These are phyloP conservation scores for Lathyrus tuberosus DNA, from an alignment of 306 rosid species.

Conservation along the genomic window DNA sequence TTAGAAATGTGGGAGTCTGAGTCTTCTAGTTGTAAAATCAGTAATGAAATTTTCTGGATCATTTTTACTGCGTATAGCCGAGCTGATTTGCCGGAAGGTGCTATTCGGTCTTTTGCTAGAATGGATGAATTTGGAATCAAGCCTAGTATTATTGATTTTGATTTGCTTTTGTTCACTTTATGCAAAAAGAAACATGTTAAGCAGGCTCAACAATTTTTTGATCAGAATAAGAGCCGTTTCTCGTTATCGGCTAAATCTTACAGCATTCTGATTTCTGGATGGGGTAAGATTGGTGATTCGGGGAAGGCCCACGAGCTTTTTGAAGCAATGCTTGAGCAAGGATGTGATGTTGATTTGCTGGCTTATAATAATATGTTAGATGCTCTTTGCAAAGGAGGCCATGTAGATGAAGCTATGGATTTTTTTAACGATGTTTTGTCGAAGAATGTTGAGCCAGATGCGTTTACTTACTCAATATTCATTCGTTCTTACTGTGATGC, in stretches of 20 bases:
- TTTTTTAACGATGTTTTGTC: constrained; percentile 56
- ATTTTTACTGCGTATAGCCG: constrained; percentile 68
- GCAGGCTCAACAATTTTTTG: constrained; percentile 73
- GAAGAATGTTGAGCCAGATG: constrained; percentile 64
- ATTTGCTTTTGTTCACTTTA: constrained; percentile 61
- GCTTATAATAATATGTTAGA: constrained; percentile 71
- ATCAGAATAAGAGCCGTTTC: constrained; percentile 59
- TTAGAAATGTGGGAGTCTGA: constrained; percentile 68
- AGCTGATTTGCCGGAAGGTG: constrained; percentile 78
- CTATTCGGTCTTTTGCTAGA: constrained; percentile 70
- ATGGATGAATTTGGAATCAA: constrained; percentile 79
- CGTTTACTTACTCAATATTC: constrained; percentile 74
- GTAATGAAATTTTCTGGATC: constrained; percentile 67
- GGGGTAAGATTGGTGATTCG: constrained; percentile 71
- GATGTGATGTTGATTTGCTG: constrained; percentile 64
- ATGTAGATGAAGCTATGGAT: constrained; percentile 62
- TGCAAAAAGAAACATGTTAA: constrained; percentile 74
- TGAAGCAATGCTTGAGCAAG: constrained; percentile 69
- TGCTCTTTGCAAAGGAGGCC: constrained; percentile 75
- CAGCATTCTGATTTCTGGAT: constrained; percentile 80
- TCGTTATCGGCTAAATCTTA: constrained; percentile 55
- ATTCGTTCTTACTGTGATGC: constrained; percentile 64
- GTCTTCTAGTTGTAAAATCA: constrained; percentile 50
- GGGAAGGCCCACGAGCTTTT: constrained; percentile 67
- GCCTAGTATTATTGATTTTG: constrained; percentile 65